These are phyloP conservation scores for Mesembryanthemum crystallinum DNA, from an alignment of 148 eudicot genomes.

Conservation along the genomic window DNA sequence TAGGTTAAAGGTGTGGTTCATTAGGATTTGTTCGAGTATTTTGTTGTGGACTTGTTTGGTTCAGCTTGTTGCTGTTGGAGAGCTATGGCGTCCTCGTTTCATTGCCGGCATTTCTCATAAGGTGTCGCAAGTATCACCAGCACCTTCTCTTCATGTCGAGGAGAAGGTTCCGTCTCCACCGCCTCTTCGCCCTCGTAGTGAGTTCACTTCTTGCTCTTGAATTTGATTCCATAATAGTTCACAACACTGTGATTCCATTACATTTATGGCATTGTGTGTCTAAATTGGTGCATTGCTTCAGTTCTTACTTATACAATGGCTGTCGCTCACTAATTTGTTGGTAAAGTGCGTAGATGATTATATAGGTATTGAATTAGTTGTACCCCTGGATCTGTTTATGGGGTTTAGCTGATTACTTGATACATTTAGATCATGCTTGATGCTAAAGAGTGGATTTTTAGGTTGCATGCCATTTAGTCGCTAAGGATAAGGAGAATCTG, in stretches of 20 bases:
- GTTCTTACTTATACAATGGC: too few species aligned
- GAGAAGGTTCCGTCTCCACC: conserved; percentile 21
- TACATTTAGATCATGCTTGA: neutral
- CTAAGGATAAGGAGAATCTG: neutral
- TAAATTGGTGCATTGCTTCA: neutral
- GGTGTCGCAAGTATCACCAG: conserved; percentile 28
- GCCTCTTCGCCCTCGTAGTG: conserved; percentile 50
- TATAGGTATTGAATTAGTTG: neutral
- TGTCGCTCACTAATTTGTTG: too few species aligned
- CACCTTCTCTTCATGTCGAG: conserved; percentile 27
- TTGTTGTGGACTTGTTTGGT: conserved; percentile 88
- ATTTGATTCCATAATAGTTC: neutral
- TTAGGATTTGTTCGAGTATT: conserved; percentile 82
- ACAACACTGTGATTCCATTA: neutral
- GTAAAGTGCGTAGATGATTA: neutral
- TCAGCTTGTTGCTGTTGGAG: conserved; percentile 76
- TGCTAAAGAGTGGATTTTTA: neutral
- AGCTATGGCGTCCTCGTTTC: conserved; percentile 75
- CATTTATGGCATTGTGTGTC: neutral
- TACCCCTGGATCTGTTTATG: neutral
- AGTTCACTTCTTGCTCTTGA: conserved; percentile 29
- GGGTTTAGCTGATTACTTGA: neutral
- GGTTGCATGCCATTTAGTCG: conserved; percentile 5
- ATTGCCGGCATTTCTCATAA: conserved; percentile 40
- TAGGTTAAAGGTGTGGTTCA: conserved; percentile 77